phyloP scores from a whole-genome alignment of 805 yeast species.

The Zygosaccharomyces rouxii region DNA sequence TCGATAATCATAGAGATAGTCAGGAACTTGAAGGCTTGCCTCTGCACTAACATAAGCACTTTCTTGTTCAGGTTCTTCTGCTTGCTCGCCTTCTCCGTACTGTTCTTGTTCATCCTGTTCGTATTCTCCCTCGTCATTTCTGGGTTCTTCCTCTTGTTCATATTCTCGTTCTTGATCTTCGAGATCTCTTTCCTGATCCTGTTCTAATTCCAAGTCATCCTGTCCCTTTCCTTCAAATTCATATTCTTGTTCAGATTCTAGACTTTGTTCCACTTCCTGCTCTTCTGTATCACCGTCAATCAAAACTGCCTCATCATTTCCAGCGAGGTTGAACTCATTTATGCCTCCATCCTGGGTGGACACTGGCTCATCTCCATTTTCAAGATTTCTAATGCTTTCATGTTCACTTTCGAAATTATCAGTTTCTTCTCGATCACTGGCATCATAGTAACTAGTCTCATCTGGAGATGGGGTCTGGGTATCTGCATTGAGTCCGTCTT shows the following conservation, averaged over 20 bases:
- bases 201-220: background rate
- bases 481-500: background rate
- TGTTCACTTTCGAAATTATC: background rate
- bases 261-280: slow-evolving; percentile 1
- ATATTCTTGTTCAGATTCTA: background rate
- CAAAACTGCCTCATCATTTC: too few relatives aligned
- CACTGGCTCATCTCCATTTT: too few relatives aligned
- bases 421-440: background rate
- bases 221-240: background rate
- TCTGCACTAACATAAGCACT: background rate
- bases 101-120: background rate
- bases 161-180: slow-evolving; percentile 1
- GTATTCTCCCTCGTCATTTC: background rate
- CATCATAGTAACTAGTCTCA: background rate
- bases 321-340: too few relatives aligned
- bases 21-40: slow-evolving; percentile 3
- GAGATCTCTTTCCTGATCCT: background rate
- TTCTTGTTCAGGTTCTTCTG: background rate
- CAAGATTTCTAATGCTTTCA: too few relatives aligned
- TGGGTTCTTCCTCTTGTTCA: background rate
- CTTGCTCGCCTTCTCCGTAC: background rate
- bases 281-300: background rate
- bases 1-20: slow-evolving; percentile 11
- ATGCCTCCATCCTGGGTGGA: too few relatives aligned
- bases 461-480: background rate